phyloP scores from a whole-genome alignment of 257 asterid genomes.

The Jacaranda copaia region DNA sequence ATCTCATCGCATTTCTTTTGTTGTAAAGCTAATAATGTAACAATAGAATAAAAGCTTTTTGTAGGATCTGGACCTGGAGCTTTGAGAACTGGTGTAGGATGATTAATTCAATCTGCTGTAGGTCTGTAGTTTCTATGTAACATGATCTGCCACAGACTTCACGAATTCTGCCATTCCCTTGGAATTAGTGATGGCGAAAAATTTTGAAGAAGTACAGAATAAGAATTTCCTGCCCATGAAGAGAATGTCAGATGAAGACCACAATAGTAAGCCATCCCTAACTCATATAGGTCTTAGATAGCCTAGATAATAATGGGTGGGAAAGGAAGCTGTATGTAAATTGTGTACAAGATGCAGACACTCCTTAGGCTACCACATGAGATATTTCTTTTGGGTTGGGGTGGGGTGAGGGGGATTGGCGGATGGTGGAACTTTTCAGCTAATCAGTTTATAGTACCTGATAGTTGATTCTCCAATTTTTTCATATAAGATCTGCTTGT shows the following conservation, averaged over 20 bases:
- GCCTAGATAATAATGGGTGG: neutral
- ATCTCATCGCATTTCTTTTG: neutral
- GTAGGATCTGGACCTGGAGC: neutral
- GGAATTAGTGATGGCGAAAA: constrained; percentile 53
- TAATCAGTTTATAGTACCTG: constrained; percentile 39
- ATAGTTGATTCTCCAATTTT: constrained; percentile 32
- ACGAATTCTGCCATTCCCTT: constrained; percentile 50
- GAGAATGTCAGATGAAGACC: constrained; percentile 11
- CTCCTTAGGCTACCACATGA: neutral
- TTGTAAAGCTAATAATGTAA: neutral
- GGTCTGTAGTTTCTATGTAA: neutral
- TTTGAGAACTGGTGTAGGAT: neutral
- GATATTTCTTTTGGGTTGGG: too few species aligned
- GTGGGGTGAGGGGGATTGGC: neutral
- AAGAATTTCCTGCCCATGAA: constrained; percentile 43
- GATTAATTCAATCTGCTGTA: neutral
- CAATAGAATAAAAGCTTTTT: neutral
- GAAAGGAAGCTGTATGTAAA: neutral
- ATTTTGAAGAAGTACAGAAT: constrained; percentile 49
- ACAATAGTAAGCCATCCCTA: constrained; percentile 4
- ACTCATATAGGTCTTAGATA: neutral
- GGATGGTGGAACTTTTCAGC: neutral
- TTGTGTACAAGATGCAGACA: neutral
- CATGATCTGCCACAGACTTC: constrained; percentile 1
- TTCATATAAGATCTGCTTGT: constrained; percentile 27